These are phyloP conservation scores for Chenopodium formosanum DNA, from an alignment of 148 eudicot species.

Conservation along the genomic window DNA sequence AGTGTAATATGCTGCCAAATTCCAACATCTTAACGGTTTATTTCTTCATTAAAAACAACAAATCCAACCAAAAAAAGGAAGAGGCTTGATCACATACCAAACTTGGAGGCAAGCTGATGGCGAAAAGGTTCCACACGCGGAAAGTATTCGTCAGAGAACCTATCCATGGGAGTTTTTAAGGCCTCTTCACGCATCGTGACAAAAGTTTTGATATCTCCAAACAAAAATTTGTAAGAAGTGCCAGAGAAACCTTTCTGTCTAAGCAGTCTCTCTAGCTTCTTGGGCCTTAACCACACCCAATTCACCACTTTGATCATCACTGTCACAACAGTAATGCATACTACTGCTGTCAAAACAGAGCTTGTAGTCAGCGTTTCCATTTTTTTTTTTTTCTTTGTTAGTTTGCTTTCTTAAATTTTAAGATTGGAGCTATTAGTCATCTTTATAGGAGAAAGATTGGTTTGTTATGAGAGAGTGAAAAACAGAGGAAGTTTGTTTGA, in stretches of 20 bases:
- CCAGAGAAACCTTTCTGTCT: constrained; percentile 21
- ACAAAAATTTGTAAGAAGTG: constrained; percentile 18
- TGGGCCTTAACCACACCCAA: constrained; percentile 25
- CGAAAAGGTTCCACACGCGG: not conserved
- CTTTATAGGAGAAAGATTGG: too few species aligned
- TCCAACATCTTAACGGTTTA: too few species aligned
- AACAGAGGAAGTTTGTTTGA: too few species aligned
- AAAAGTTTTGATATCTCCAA: constrained; percentile 8
- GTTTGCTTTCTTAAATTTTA: too few species aligned
- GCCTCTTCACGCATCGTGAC: not conserved
- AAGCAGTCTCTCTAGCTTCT: constrained; percentile 15
- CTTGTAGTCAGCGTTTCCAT: constrained; percentile 2
- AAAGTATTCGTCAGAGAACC: constrained; percentile 10
- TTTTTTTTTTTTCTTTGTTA: not conserved
- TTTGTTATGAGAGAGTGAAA: too few species aligned
- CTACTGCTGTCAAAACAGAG: constrained; percentile 9
- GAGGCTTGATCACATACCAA: not conserved
- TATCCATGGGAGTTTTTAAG: not conserved
- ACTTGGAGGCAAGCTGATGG: constrained; percentile 1
- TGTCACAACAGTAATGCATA: not conserved
- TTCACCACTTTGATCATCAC: not conserved
- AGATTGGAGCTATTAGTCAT: too few species aligned
- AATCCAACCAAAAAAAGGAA: too few species aligned
- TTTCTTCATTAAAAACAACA: too few species aligned
- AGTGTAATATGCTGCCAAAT: too few species aligned